These are phyloP conservation scores for Agrostemma githago DNA, from an alignment of 148 eudicot genomes.

Conservation along the genomic window DNA sequence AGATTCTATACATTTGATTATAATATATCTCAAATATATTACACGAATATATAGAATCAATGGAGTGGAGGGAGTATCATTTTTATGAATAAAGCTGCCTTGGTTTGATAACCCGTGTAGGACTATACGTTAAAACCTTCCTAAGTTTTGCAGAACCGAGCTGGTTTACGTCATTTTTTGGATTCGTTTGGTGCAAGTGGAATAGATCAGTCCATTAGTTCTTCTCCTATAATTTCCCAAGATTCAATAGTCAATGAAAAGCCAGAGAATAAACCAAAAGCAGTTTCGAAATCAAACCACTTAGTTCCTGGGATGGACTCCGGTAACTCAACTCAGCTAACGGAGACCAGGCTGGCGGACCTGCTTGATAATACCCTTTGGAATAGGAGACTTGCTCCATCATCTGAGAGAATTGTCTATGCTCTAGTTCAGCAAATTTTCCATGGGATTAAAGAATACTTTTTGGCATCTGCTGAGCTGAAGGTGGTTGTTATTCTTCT, in stretches of 20 bases:
- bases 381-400: slow-evolving; percentile 96
- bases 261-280: slow-evolving; percentile 50
- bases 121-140: neutral
- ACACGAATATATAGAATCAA: too few relatives aligned
- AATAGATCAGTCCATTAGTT: slow-evolving; percentile 45
- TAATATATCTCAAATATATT: too few relatives aligned
- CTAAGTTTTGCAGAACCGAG: slow-evolving; percentile 77
- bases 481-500: slow-evolving; percentile 43
- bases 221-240: slow-evolving; percentile 37
- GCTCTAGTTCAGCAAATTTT: slow-evolving; percentile 97
- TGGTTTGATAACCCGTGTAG: neutral
- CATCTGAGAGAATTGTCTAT: slow-evolving; percentile 94
- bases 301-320: slow-evolving; percentile 58
- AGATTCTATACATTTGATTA: too few relatives aligned
- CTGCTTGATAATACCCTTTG: slow-evolving; percentile 92
- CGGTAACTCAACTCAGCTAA: slow-evolving; percentile 45
- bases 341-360: slow-evolving; percentile 95
- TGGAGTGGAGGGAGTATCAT: too few relatives aligned
- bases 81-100: neutral
- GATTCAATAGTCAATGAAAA: slow-evolving; percentile 59
- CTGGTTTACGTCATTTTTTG: slow-evolving; percentile 91
- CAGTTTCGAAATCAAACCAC: slow-evolving; percentile 53
- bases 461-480: slow-evolving; percentile 87
- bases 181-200: slow-evolving; percentile 94
- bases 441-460: slow-evolving; percentile 95